phyloP scores from a whole-genome alignment of 2,329 filamentous ascomycete species.

The Whalleya microplaca region DNA sequence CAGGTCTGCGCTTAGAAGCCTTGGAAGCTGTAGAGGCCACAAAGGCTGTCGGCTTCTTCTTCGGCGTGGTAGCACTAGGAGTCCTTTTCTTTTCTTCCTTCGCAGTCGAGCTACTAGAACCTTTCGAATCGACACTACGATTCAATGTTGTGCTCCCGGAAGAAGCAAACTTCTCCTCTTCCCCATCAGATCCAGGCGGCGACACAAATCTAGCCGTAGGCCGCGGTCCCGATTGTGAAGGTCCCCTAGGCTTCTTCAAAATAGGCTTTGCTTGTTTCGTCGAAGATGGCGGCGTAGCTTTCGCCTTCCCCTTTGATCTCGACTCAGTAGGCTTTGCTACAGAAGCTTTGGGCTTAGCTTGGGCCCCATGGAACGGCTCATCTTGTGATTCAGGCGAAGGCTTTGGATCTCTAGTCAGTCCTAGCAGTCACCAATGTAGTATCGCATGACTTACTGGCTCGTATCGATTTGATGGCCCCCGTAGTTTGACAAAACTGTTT shows the following conservation, averaged over 20 bases:
- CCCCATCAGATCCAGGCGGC: conserved; percentile 53
- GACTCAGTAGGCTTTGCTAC: conserved; percentile 22
- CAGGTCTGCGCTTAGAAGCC: conserved; percentile 49
- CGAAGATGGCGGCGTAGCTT: conserved; percentile 43
- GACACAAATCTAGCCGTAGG: conserved; percentile 66
- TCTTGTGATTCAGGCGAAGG: conserved; percentile 28
- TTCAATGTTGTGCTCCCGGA: conserved; percentile 44
- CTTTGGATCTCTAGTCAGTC: conserved; percentile 27
- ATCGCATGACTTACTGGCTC: conserved; percentile 49
- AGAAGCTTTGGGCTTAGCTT: conserved; percentile 15
- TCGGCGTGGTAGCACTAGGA: conserved; percentile 26
- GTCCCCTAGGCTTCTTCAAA: conserved; percentile 60
- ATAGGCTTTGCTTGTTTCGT: conserved; percentile 59
- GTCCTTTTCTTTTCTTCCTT: conserved; percentile 33
- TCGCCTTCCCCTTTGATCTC: conserved; percentile 24
- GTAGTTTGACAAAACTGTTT: conserved; percentile 59
- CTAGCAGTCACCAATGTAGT: not conserved
- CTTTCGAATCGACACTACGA: conserved; percentile 31
- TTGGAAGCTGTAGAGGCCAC: conserved; percentile 50
- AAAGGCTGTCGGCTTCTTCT: conserved; percentile 44
- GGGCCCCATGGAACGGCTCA: conserved; percentile 15
- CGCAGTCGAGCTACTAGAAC: conserved; percentile 19
- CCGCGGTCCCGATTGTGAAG: conserved; percentile 55
- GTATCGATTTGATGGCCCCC: conserved; percentile 56
- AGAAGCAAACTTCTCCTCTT: conserved; percentile 44